Evolutionary conservation across 2,329 filamentous ascomycete genomes (phyloP).

Genomic region (Shiraia bambusicola): DNA sequence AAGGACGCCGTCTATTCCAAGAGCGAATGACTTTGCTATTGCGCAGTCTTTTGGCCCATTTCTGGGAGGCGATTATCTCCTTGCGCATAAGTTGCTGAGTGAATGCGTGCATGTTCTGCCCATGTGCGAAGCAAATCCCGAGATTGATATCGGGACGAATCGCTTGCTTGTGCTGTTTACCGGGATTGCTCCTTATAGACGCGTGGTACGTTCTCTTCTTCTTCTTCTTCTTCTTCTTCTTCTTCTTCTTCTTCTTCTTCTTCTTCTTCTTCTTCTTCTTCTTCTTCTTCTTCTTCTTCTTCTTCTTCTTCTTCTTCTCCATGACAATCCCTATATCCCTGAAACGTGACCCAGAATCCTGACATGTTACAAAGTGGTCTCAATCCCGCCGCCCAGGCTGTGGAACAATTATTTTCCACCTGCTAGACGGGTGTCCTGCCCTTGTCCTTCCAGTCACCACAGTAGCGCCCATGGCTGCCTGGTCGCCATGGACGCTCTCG

Average conservation of each 20-base stretch:
- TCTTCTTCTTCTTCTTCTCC: constrained; percentile 15
- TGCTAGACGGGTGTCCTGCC: constrained; percentile 41
- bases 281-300: background rate
- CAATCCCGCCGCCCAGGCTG: constrained; percentile 42
- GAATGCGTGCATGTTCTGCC: constrained; percentile 35
- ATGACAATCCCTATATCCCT: too few species aligned
- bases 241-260: constrained; percentile 3
- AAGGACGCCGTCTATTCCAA: constrained; percentile 34
- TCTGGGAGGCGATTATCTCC: constrained; percentile 39
- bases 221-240: constrained; percentile 13
- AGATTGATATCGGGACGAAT: constrained; percentile 34
- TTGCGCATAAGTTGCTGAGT: constrained; percentile 41
- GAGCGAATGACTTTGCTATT: constrained; percentile 40
- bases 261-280: too few species aligned
- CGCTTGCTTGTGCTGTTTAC: constrained; percentile 42
- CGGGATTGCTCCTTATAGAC: constrained; percentile 35
- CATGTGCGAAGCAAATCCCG: constrained; percentile 35
- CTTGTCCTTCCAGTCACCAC: constrained; percentile 39
- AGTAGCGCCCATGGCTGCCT: constrained; percentile 33
- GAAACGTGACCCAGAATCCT: constrained; percentile 21
- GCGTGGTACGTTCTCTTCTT: constrained; percentile 1
- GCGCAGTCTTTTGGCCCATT: constrained; percentile 44
- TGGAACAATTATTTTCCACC: constrained; percentile 41
- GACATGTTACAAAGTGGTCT: constrained; percentile 25
- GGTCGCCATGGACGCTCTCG: constrained; percentile 38